Evolutionary conservation across 108 stramenopile genomes (phyloP).

Genomic region (Nitzschia inconspicua): DNA sequence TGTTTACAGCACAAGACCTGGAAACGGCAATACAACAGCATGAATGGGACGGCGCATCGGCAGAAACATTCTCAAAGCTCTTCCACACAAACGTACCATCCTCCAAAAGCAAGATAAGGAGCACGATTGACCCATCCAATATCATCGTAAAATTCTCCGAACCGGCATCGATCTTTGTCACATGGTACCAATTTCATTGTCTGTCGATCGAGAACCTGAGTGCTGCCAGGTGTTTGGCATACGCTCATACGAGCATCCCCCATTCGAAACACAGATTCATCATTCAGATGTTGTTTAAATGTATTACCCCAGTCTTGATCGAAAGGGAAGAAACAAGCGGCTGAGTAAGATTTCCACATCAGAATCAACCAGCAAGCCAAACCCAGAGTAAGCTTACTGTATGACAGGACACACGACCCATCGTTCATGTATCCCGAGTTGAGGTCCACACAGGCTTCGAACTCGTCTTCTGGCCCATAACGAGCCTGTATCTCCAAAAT

Average conservation of each 20-base stretch:
- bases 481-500: slow-evolving; percentile 17
- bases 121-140: slow-evolving; percentile 29
- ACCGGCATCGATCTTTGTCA: slow-evolving; percentile 13
- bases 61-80: neutral
- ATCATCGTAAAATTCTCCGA: slow-evolving; percentile 12
- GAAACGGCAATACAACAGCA: neutral
- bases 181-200: slow-evolving; percentile 30
- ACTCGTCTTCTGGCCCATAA: slow-evolving; percentile 21
- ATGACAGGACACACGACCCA: slow-evolving; percentile 32
- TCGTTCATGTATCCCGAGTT: slow-evolving; percentile 14
- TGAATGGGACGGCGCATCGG: neutral
- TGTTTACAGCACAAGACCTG: slow-evolving; percentile 5
- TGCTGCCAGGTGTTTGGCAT: slow-evolving; percentile 25
- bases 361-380: too few relatives aligned
- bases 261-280: slow-evolving; percentile 1
- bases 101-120: slow-evolving; percentile 38
- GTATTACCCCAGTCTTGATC: slow-evolving; percentile 28
- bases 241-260: slow-evolving; percentile 19
- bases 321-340: too few relatives aligned
- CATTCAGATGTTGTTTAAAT: slow-evolving; percentile 6
- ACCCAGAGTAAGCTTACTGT: slow-evolving; percentile 21
- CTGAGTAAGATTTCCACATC: too few relatives aligned
- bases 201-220: slow-evolving; percentile 18
- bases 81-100: slow-evolving; percentile 15
- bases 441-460: slow-evolving; percentile 6